Base-by-base conservation (phyloP, 257 asterid genomes). In the Marsdenia floribunda region DNA sequence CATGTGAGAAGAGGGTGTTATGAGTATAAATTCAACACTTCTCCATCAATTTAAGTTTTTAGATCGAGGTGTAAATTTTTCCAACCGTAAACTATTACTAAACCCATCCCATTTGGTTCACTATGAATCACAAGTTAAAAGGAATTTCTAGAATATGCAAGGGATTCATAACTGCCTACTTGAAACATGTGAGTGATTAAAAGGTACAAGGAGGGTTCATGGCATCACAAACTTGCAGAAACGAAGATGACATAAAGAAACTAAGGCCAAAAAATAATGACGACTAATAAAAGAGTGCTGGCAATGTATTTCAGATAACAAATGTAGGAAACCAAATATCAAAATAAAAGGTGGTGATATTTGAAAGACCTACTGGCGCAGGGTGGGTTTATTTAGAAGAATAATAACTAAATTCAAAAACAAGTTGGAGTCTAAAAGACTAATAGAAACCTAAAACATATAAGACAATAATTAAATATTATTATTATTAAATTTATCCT, bases 291-390 rank as follows among this genome's bases (percentile, higher is more conserved):
- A 11, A 22, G 16, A 24, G 11, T 58, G 37, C 18, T 5, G 35
- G 18, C 65, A 24, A 22, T 22, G 37, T 22, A 60, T 26, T 9
- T 26, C 66, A 60, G 19, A 26, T 11, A 18, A 5, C 19, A 15
- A 60, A 60, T 54, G 9, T 6, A 15, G 50, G 49, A 72, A 33
- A 72, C 65, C 70, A 11, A 70, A 76, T 65, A 35, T 65, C 50
- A 18, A 21, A 65, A 37, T 15, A 65, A 63, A 10, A 24, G 37
- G 5, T 59, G 65, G 16, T 15, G 35, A n/a, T 4, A 40, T 35
- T 74, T 16, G 26, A 53, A 44, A 44, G 0, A 44, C 12, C 12
- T 2, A 44, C 49, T 7, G 12, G 49, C 10, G 49, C 49, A 44
- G 49, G 49, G 49, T 44, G 8, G 49, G 8, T 44, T 44, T 44